A percentile compares a stretch with the other conserved stretches of the same genome.
phyloP scores from a whole-genome alignment of 148 eudicot genomes.

The Limonium bicolor region DNA sequence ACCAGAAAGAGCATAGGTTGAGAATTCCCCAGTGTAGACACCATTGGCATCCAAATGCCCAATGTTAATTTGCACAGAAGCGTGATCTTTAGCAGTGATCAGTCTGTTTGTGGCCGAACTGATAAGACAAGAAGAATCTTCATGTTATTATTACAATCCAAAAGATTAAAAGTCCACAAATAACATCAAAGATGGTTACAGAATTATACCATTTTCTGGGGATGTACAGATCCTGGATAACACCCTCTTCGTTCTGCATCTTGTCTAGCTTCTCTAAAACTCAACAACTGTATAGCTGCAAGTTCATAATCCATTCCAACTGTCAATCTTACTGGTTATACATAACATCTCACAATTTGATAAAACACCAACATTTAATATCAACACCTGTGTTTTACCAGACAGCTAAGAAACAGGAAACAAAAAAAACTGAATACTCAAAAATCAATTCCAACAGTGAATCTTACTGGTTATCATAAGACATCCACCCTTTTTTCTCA shows the following conservation, averaged over 20 bases:
- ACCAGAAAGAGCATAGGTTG: slow-evolving; percentile 25
- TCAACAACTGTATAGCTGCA: no score
- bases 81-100: slow-evolving; percentile 26
- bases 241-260: slow-evolving; percentile 5
- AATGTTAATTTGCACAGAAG: slow-evolving; percentile 25
- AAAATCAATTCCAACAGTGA: no score
- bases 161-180: neutral
- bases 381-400: no score
- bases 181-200: neutral
- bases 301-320: no score
- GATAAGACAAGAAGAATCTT: slow-evolving; percentile 1
- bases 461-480: no score
- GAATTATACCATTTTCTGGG: slow-evolving; percentile 7
- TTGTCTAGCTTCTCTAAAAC: neutral
- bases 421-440: no score
- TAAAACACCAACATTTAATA: no score
- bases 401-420: no score
- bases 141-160: no score
- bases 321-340: no score
- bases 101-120: slow-evolving; percentile 31
- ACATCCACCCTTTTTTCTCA: no score
- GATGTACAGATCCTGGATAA: slow-evolving; percentile 4
- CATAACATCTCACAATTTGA: no score
- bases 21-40: slow-evolving; percentile 13
- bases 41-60: slow-evolving; percentile 33